Evolutionary conservation across 129 eudicot species (phyloP).

Genomic region (Flaveria linearis): DNA sequence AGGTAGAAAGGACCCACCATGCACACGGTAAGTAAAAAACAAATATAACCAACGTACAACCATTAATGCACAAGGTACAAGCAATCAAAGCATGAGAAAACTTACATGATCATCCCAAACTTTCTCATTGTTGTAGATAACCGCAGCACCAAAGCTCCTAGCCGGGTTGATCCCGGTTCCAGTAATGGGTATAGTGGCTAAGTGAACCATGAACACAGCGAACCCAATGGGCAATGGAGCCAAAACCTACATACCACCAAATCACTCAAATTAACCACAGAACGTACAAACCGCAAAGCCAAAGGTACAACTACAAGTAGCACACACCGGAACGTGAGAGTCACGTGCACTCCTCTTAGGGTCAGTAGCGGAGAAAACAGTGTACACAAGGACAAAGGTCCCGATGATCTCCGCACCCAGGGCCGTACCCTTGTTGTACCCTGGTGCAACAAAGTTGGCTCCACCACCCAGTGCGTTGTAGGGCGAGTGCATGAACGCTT

Average conservation of each 20-base stretch:
- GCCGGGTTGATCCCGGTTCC: constrained; percentile 95
- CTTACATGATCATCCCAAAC: constrained; percentile 85
- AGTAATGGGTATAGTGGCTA: constrained; percentile 85
- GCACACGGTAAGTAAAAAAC: too few species aligned
- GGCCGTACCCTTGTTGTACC: constrained; percentile 84
- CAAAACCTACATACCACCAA: constrained; percentile 48
- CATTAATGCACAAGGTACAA: constrained; percentile 9
- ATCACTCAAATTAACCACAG: background rate
- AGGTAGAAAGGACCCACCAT: background rate
- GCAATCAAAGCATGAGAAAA: constrained; percentile 6
- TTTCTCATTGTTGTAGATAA: constrained; percentile 71
- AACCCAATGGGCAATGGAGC: constrained; percentile 91
- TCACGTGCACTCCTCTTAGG: constrained; percentile 95
- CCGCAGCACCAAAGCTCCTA: constrained; percentile 89
- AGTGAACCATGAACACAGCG: constrained; percentile 87
- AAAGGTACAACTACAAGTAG: background rate
- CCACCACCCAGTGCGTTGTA: constrained; percentile 82
- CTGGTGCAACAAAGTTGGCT: constrained; percentile 62
- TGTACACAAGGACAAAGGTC: constrained; percentile 82
- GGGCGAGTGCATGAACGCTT: constrained; percentile 62
- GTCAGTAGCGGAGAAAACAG: constrained; percentile 94
- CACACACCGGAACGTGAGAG: constrained; percentile 78
- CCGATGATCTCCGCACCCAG: constrained; percentile 92
- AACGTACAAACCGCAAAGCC: constrained; percentile 15
- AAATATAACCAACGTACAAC: background rate